Conservation (phyloP, 192 early-diverging fungal genomes). For the Backusella australiensis region DNA sequence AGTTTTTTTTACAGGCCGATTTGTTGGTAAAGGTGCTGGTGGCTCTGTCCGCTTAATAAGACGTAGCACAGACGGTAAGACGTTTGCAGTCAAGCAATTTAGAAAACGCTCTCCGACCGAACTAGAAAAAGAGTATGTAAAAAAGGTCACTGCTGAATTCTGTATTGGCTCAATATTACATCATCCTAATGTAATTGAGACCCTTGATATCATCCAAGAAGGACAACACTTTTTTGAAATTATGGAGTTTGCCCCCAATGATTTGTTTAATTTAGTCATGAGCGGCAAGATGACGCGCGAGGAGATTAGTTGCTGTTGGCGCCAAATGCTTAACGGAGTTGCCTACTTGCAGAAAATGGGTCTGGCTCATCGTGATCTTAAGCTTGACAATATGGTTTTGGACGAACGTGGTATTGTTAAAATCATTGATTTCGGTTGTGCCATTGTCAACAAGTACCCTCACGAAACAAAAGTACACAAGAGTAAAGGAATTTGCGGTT, state of each 20-base stretch:
- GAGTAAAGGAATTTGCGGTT: conserved; percentile 74
- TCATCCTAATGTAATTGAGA: conserved; percentile 79
- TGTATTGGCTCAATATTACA: conserved; percentile 81
- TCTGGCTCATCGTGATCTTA: conserved; percentile 83
- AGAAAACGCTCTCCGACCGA: conserved; percentile 63
- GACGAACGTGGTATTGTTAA: conserved; percentile 72
- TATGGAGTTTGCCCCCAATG: conserved; percentile 94
- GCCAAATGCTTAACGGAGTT: conserved; percentile 71
- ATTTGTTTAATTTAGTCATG: conserved; percentile 85
- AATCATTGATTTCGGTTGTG: conserved; percentile 91
- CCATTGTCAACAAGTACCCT: conserved; percentile 82
- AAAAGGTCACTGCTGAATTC: conserved; percentile 85
- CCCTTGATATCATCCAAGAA: conserved; percentile 75
- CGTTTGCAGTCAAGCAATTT: conserved; percentile 84
- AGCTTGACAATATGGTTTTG: conserved; percentile 83
- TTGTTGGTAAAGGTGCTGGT: conserved; percentile 70
- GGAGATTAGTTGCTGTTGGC: conserved; percentile 86
- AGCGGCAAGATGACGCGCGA: conserved; percentile 69
- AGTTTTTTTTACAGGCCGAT: conserved; percentile 24
- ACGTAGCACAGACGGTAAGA: conserved; percentile 55
- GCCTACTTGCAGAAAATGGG: conserved; percentile 75
- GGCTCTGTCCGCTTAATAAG: conserved; percentile 71
- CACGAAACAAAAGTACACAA: conserved; percentile 57
- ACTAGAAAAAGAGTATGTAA: conserved; percentile 72
- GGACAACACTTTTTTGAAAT: conserved; percentile 65